Evolutionary conservation across 306 rosid species (phyloP).

Genomic region (Erythrophleum fordii): DNA sequence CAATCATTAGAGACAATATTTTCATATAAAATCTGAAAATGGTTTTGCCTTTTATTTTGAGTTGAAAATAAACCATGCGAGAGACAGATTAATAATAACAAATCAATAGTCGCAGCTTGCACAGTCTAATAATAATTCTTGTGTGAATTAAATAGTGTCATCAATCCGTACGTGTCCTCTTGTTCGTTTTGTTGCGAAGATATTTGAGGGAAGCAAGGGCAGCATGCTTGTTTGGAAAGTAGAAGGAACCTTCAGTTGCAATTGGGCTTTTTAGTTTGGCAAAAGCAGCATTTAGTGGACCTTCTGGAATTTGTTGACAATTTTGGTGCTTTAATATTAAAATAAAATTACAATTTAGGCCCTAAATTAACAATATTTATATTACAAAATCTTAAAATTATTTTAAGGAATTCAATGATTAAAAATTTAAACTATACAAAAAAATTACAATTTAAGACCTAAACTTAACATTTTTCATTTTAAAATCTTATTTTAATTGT

Average conservation of each 20-base stretch:
- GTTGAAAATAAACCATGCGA: not conserved
- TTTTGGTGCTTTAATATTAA: too few species aligned
- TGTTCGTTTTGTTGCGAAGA: conserved; percentile 42
- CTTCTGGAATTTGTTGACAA: conserved; percentile 22
- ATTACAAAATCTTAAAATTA: too few species aligned
- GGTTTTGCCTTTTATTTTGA: not conserved
- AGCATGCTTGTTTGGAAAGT: conserved; percentile 44
- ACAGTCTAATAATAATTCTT: conserved; percentile 42
- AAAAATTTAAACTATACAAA: too few species aligned
- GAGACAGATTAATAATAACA: not conserved
- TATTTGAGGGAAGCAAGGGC: conserved; percentile 31
- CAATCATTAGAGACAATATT: conserved; percentile 12
- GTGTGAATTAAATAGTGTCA: conserved; percentile 54
- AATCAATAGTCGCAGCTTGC: conserved; percentile 34
- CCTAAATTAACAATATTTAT: too few species aligned
- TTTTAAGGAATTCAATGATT: too few species aligned
- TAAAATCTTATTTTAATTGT: too few species aligned
- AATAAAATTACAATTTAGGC: too few species aligned
- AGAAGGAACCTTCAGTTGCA: conserved; percentile 57
- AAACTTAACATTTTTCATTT: too few species aligned
- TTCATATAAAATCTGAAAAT: not conserved
- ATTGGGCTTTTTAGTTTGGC: conserved; percentile 8
- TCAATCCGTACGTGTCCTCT: conserved; percentile 62
- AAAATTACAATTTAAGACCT: too few species aligned
- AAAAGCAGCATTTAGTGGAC: conserved; percentile 37